A percentile compares a stretch with the other conserved stretches of the same genome.
Conservation (phyloP, 345 rosid genomes). For the Carallia pectinifolia region DNA sequence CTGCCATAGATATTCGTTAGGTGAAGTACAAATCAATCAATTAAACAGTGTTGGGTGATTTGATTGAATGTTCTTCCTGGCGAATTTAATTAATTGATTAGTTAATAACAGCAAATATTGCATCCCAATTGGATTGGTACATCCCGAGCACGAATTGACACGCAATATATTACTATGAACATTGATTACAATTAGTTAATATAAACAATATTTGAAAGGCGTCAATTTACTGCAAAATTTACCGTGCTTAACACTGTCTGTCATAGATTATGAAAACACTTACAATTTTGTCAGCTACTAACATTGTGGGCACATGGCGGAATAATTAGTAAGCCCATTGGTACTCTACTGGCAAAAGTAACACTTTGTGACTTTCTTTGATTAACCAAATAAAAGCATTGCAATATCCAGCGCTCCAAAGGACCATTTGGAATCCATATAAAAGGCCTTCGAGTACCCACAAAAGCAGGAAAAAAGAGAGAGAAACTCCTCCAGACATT, state of each 20-base stretch:
- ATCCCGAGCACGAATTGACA: no score
- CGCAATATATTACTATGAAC: no score
- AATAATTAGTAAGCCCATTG: constrained; percentile 17
- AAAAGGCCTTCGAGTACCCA: constrained; percentile 10
- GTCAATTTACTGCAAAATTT: neutral
- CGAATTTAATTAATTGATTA: no score
- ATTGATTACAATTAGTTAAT: no score
- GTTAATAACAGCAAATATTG: no score
- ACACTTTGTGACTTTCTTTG: constrained; percentile 36
- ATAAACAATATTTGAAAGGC: no score
- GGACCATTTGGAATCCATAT: constrained; percentile 19
- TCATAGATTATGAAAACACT: constrained; percentile 4
- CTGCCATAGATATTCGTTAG: no score
- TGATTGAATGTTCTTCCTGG: no score
- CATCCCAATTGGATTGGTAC: no score
- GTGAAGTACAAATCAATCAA: no score
- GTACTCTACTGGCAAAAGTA: constrained; percentile 14
- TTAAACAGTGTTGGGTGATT: no score
- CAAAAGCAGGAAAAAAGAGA: constrained; percentile 2
- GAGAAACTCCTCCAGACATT: neutral
- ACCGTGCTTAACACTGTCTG: constrained; percentile 3
- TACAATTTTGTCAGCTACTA: neutral
- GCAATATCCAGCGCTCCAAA: constrained; percentile 4
- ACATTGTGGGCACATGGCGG: constrained; percentile 24
- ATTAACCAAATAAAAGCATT: constrained; percentile 13